Evolutionary conservation across 352 stramenopile genomes (phyloP).

Genomic region (Globisporangium ultimum): DNA sequence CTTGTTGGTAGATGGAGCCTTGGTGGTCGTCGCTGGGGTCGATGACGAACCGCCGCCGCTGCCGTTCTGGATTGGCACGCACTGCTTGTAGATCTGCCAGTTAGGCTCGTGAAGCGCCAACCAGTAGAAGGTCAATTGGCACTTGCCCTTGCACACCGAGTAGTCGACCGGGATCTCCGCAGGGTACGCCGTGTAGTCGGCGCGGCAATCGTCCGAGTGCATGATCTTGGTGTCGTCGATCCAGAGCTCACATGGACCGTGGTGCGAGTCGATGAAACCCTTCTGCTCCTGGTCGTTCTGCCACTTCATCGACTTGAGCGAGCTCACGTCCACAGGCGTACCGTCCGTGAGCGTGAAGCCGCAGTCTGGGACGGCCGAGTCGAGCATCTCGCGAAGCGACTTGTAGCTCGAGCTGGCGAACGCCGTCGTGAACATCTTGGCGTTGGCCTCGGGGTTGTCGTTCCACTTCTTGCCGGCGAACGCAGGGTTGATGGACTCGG

Average conservation of each 20-base stretch:
- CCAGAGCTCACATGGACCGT: constrained; percentile 46
- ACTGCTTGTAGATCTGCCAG: constrained; percentile 62
- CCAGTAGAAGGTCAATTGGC: constrained; percentile 61
- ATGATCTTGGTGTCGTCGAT: constrained; percentile 39
- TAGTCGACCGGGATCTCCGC: constrained; percentile 52
- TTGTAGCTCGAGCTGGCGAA: constrained; percentile 40
- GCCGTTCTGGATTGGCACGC: constrained; percentile 27
- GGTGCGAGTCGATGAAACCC: constrained; percentile 43
- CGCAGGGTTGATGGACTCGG: constrained; percentile 8
- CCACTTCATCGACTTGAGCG: constrained; percentile 35
- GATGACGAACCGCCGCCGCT: constrained; percentile 9
- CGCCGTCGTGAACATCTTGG: constrained; percentile 32
- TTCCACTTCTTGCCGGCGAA: constrained; percentile 55
- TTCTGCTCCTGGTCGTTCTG: constrained; percentile 38
- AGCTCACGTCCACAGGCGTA: constrained; percentile 28
- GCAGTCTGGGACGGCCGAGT: constrained; percentile 24
- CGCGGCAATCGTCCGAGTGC: constrained; percentile 35
- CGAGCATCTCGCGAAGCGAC: constrained; percentile 33
- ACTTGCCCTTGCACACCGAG: constrained; percentile 41
- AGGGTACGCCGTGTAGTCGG: constrained; percentile 33
- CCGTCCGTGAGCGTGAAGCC: constrained; percentile 24
- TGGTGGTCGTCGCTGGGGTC: constrained; percentile 6
- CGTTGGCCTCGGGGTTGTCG: constrained; percentile 41
- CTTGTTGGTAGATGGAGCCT: constrained; percentile 4
- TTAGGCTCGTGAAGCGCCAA: constrained; percentile 42